A percentile compares a stretch with the other conserved stretches of the same genome.
Conservation (phyloP, 164 flowering plant species). For the Nymphaea thermarum region DNA sequence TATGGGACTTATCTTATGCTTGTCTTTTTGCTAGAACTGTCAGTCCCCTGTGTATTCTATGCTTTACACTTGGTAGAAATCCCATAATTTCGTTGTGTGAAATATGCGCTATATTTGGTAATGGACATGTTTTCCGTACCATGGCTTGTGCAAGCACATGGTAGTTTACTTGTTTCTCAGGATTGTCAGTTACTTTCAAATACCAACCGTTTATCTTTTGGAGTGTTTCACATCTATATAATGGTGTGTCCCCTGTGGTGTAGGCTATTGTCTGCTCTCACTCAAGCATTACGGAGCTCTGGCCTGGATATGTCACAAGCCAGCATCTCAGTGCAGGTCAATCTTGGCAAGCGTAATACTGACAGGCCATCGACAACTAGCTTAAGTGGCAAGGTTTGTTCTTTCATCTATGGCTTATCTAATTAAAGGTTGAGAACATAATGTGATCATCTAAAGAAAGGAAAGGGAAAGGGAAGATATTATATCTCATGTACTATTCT, state of each 20-base stretch:
- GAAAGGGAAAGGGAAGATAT: background rate
- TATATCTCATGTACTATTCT: background rate
- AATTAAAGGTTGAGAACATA: background rate
- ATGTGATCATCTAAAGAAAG: background rate
- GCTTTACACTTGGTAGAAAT: no score
- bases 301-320: slow-evolving; percentile 88
- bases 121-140: no score
- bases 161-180: no score
- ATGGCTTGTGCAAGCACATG: no score
- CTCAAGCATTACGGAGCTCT: slow-evolving; percentile 71
- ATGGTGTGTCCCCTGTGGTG: slow-evolving; percentile 1
- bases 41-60: no score
- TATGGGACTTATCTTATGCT: no score
- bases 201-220: background rate
- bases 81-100: no score
- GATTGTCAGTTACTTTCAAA: background rate
- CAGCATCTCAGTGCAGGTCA: slow-evolving; percentile 84
- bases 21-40: no score
- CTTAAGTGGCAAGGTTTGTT: slow-evolving; percentile 35
- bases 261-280: slow-evolving; percentile 73
- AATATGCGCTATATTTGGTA: no score
- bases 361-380: slow-evolving; percentile 15
- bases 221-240: no score
- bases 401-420: background rate
- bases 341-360: slow-evolving; percentile 60